Conservation (phyloP, 1,139 yeast species). For the Magnusiomyces tetraspermus region DNA sequence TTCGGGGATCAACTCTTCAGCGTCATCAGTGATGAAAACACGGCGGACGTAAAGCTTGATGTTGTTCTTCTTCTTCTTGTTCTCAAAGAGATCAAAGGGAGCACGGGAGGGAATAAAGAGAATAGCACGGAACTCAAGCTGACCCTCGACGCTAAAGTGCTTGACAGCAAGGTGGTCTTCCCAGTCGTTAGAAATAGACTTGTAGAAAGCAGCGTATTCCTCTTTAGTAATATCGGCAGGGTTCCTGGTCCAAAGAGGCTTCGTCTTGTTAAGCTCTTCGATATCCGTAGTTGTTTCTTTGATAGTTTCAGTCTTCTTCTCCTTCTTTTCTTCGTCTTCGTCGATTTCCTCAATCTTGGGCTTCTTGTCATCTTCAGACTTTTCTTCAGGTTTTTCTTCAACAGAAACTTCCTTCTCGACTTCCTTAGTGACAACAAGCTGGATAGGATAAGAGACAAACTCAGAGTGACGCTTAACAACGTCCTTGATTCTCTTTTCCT, state of each 20-base stretch:
- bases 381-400: not conserved
- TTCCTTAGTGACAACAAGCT: slow-evolving; percentile 96
- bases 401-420: slow-evolving; percentile 83
- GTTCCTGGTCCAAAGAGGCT: slow-evolving; percentile 99
- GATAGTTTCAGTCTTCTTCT: slow-evolving; percentile 66
- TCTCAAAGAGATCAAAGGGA: slow-evolving; percentile 95
- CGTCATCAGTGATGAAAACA: slow-evolving; percentile 99
- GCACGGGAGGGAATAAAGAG: slow-evolving; percentile 98
- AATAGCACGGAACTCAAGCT: slow-evolving; percentile 97
- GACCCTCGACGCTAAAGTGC: slow-evolving; percentile 99
- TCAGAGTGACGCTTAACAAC: slow-evolving; percentile 99
- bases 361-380: not conserved
- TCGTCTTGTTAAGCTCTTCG: slow-evolving; percentile 98
- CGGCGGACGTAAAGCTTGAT: slow-evolving; percentile 98
- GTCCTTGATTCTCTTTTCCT: slow-evolving; percentile 98
- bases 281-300: slow-evolving; percentile 81
- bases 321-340: slow-evolving; percentile 51
- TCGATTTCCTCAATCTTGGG: slow-evolving; percentile 37
- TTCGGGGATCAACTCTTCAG: slow-evolving; percentile 98
- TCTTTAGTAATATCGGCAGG: slow-evolving; percentile 97
- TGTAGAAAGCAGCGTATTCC: slow-evolving; percentile 98
- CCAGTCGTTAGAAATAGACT: slow-evolving; percentile 99
- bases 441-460: slow-evolving; percentile 98
- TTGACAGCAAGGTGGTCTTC: slow-evolving; percentile 99
- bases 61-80: slow-evolving; percentile 98